Percentiles rank a stretch among this genome's conserved stretches.
Evolutionary conservation across 129 eudicot genomes (phyloP).

Genomic region (Tagetes patula): DNA sequence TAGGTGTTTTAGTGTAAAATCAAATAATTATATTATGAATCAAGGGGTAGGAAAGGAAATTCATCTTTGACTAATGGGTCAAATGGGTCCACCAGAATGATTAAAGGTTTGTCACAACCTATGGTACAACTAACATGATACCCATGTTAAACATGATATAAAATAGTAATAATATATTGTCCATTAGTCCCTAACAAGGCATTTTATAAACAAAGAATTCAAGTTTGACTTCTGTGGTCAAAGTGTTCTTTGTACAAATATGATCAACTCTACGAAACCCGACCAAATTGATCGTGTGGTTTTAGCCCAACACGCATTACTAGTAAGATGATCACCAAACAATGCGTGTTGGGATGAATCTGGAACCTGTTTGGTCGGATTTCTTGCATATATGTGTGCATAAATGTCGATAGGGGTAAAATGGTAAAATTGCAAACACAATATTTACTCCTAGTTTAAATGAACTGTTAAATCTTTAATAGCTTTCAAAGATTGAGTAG

Average conservation of each 20-base stretch:
- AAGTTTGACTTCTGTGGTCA: constrained; percentile 9
- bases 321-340: neutral
- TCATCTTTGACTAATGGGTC: constrained; percentile 25
- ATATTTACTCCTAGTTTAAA: neutral
- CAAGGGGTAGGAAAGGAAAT: constrained; percentile 10
- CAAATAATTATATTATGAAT: constrained; percentile 9
- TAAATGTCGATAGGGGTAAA: neutral
- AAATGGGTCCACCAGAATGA: constrained; percentile 11
- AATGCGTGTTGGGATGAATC: constrained; percentile 12
- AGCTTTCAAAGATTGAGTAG: no score
- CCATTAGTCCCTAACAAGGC: neutral
- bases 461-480: no score
- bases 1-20: neutral
- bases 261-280: neutral
- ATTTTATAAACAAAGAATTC: neutral
- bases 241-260: neutral
- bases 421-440: no score
- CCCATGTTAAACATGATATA: neutral
- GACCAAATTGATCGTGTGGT: neutral
- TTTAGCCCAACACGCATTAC: neutral
- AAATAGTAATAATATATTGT: neutral
- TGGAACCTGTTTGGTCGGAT: constrained; percentile 7
- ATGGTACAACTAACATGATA: neutral
- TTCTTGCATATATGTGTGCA: neutral
- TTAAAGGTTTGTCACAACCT: neutral